Evolutionary conservation across 1,284 basidiomycete species (phyloP).

Genomic region (Cryptococcus sp.): DNA sequence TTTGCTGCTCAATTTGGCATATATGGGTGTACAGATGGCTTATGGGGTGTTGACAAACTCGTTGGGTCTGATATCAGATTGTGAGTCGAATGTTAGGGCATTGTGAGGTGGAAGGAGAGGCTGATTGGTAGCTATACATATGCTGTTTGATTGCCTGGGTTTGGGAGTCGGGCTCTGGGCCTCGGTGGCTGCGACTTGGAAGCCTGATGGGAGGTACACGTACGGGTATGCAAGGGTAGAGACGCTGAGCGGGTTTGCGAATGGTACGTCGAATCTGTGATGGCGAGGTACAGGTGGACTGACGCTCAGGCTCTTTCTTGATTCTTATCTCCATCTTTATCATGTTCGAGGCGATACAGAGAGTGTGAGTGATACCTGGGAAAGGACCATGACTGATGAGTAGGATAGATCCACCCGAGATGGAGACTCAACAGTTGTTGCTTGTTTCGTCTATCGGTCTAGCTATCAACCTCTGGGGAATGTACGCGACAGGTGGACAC

Average conservation of each 20-base stretch:
- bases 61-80: slow-evolving; percentile 92
- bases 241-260: slow-evolving; percentile 95
- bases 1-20: slow-evolving; percentile 86
- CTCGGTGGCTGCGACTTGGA: slow-evolving; percentile 96
- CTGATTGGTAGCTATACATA: slow-evolving; percentile 80
- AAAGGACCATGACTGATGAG: not conserved
- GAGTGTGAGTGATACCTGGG: slow-evolving; percentile 59
- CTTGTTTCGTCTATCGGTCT: slow-evolving; percentile 84
- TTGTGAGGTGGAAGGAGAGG: not conserved
- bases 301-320: slow-evolving; percentile 61
- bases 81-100: too few species aligned
- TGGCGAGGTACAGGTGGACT: too few species aligned
- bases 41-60: slow-evolving; percentile 98
- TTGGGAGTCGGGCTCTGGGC: slow-evolving; percentile 94
- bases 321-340: slow-evolving; percentile 97
- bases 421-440: slow-evolving; percentile 92
- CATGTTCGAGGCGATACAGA: slow-evolving; percentile 93
- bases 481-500: slow-evolving; percentile 97
- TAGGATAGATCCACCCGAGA: slow-evolving; percentile 93
- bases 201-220: slow-evolving; percentile 87
- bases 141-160: slow-evolving; percentile 99
- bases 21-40: slow-evolving; percentile 92
- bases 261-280: slow-evolving; percentile 55
- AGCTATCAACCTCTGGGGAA: slow-evolving; percentile 92
- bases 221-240: slow-evolving; percentile 99